phyloP scores from a whole-genome alignment of 257 asterid species.

The Schizonepeta tenuifolia region DNA sequence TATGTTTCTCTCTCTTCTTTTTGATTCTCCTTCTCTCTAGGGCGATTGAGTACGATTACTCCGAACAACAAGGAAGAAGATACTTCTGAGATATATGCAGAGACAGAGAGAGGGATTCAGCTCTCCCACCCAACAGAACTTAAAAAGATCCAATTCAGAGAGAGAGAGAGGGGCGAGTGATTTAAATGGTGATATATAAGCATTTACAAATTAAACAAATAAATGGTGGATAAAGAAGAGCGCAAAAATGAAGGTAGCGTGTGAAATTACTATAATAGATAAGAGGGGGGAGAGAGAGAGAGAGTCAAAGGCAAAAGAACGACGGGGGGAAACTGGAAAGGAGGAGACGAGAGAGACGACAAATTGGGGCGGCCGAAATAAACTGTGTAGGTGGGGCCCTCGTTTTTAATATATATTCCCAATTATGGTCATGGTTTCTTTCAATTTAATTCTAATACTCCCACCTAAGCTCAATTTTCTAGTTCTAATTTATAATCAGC shows the following conservation, averaged over 20 bases:
- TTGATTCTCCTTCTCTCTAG: background rate
- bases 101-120: constrained; percentile 37
- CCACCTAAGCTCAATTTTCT: background rate
- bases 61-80: constrained; percentile 40
- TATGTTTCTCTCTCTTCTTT: background rate
- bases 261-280: constrained; percentile 45
- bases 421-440: background rate
- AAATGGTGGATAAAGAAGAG: constrained; percentile 34
- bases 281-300: constrained; percentile 21
- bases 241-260: constrained; percentile 37
- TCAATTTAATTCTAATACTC: background rate
- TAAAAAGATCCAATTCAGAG: constrained; percentile 36
- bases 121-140: constrained; percentile 29
- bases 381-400: constrained; percentile 39
- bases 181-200: constrained; percentile 14
- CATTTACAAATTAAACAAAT: constrained; percentile 19
- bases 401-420: constrained; percentile 20
- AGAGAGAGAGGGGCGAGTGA: background rate
- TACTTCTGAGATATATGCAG: constrained; percentile 28
- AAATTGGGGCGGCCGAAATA: constrained; percentile 54
- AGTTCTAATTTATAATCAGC: background rate
- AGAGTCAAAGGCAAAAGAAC: constrained; percentile 37
- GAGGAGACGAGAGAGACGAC: constrained; percentile 58
- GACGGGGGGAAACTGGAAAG: constrained; percentile 30
- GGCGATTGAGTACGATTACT: background rate